phyloP scores from a whole-genome alignment of 805 yeast genomes.

The Lipomyces sp. region DNA sequence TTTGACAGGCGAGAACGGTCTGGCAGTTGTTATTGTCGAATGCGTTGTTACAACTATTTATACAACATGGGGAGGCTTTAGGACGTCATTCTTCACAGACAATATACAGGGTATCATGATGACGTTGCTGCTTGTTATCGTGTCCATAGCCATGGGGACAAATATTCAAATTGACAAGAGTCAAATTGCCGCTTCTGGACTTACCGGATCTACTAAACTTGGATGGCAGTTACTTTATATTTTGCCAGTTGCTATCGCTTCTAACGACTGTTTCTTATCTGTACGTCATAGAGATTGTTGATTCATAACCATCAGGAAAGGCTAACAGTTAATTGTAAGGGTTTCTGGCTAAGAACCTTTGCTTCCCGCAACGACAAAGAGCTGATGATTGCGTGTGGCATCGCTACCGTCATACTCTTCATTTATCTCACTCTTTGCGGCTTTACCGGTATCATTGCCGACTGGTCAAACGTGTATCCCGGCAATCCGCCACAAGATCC shows the following conservation, averaged over 20 bases:
- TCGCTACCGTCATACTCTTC: constrained; percentile 72
- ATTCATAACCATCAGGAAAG: not conserved
- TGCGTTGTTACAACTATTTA: constrained; percentile 86
- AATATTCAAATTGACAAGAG: constrained; percentile 64
- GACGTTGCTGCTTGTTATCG: constrained; percentile 66
- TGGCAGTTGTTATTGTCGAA: constrained; percentile 82
- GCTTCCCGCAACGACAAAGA: constrained; percentile 82
- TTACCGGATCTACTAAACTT: constrained; percentile 67
- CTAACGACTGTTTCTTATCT: constrained; percentile 87
- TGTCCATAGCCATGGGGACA: constrained; percentile 78
- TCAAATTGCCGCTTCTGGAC: constrained; percentile 65
- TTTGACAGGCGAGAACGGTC: constrained; percentile 75
- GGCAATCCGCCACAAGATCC: constrained; percentile 59
- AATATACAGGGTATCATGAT: constrained; percentile 81
- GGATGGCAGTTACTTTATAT: constrained; percentile 93
- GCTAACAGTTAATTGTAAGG: constrained; percentile 44
- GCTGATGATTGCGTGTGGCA: constrained; percentile 70
- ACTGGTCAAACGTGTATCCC: constrained; percentile 77
- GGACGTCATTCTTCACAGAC: constrained; percentile 85
- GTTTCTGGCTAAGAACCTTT: constrained; percentile 93
- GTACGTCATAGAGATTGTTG: not conserved
- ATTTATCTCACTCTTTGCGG: constrained; percentile 75
- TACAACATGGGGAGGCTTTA: constrained; percentile 87
- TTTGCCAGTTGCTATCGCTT: constrained; percentile 80
- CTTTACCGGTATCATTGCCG: constrained; percentile 82